Evolutionary conservation across 768 basidiomycete genomes (phyloP), one percentile per base, ranked within the genome.

Genomic region (Auricularia heimuer): DNA sequence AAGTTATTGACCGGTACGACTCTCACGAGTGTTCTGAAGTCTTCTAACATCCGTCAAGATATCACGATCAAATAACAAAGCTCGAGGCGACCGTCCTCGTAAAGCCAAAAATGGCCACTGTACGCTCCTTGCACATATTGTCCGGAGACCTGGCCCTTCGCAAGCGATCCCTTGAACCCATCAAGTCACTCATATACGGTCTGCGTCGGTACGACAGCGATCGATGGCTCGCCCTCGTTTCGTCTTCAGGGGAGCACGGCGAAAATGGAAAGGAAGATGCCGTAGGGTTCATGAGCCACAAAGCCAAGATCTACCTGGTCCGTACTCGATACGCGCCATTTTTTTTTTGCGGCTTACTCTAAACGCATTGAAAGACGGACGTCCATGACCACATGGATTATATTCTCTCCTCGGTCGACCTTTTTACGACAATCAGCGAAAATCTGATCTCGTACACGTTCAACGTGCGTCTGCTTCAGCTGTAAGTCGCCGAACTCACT

Each of bases 351-450:
- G 65, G 29, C 34, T 7, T 18, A 4, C 66, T 60, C 12, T 67
- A 10, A n/a, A 16, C 29, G 29, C 29, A 29, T 29, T 29, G 29
- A 7, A 64, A 87, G 85, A 87, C 87, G 10, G 89, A 90, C 70
- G 86, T 89, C 1, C 80, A 82, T 66, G 90, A 91, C 70, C 89
- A 91, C 68, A 85, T 87, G 78, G 89, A 90, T 64, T 86, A 86
- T 65, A 84, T 87, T 42, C 71, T 91, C 33, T 78, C 80, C 1
- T 87, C 84, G 68, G 71, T 91, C 61, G 89, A 91, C 66, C 88
- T 89, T 83, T 90, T 89, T 68, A 78, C 85, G 1, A 82, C 80
- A 35, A 85, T 90, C 67, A 79, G 84, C 4, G 86, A 89, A 69
- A 90, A 89, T 70, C 71, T 89, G 68, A 89, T 90, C 69, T 80